Percentiles rank a stretch among this genome's conserved stretches.
These are phyloP conservation scores for Passalora sequoiae DNA, from an alignment of 2,329 filamentous ascomycete species.

Conservation along the genomic window DNA sequence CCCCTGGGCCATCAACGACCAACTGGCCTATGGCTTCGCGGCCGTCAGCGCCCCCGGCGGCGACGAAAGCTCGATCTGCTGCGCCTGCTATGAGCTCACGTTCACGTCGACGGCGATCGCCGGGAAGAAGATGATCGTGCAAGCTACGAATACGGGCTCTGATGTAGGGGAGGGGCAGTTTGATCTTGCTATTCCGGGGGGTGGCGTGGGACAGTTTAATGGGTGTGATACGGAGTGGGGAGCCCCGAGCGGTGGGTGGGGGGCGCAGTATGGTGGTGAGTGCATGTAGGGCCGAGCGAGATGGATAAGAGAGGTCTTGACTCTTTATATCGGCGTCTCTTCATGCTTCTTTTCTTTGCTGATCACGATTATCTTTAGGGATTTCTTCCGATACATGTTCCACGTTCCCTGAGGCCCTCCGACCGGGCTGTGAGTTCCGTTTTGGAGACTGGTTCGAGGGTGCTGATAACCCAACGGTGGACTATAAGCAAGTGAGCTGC, in stretches of 20 bases:
- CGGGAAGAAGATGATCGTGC: constrained; percentile 60
- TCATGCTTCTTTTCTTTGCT: no score
- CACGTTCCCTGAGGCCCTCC: neutral
- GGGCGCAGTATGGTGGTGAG: constrained; percentile 7
- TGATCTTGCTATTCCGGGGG: constrained; percentile 50
- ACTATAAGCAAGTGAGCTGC: constrained; percentile 2
- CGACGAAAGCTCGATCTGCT: constrained; percentile 60
- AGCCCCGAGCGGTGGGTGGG: constrained; percentile 2
- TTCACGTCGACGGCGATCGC: constrained; percentile 53
- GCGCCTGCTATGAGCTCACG: constrained; percentile 59
- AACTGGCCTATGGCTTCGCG: constrained; percentile 59
- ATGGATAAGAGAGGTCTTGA: no score
- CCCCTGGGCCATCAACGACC: constrained; percentile 57
- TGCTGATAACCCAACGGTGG: constrained; percentile 3
- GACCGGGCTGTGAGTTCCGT: constrained; percentile 1
- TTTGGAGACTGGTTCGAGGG: constrained; percentile 5
- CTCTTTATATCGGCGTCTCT: no score
- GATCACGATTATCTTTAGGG: neutral
- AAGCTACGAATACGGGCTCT: constrained; percentile 59
- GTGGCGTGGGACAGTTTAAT: constrained; percentile 45
- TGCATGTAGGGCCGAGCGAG: no score
- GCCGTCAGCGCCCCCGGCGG: constrained; percentile 50
- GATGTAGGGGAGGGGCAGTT: constrained; percentile 56
- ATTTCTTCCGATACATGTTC: constrained; percentile 2
- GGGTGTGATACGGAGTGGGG: constrained; percentile 3